Conservation (phyloP, 192 early-diverging fungal species). For the Linnemannia hyalina region DNA sequence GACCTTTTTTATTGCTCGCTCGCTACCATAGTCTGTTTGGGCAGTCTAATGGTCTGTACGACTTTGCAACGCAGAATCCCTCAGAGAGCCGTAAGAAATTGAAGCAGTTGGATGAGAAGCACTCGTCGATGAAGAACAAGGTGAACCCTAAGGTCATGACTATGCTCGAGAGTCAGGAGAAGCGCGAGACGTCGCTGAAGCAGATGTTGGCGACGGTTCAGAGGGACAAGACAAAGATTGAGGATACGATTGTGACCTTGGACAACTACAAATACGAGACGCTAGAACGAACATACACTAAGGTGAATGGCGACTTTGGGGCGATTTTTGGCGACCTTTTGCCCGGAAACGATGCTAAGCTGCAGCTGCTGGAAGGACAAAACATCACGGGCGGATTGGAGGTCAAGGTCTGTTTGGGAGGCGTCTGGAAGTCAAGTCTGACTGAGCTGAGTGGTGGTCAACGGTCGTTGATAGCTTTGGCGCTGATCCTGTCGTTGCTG, state of each 20-base stretch:
- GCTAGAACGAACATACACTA: slow-evolving; percentile 88
- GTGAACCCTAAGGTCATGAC: slow-evolving; percentile 97
- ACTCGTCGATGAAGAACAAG: slow-evolving; percentile 84
- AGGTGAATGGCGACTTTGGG: slow-evolving; percentile 97
- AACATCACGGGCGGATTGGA: slow-evolving; percentile 89
- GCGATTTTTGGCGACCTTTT: slow-evolving; percentile 95
- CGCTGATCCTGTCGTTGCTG: slow-evolving; percentile 94
- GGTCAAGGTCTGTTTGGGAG: slow-evolving; percentile 94
- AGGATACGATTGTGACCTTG: slow-evolving; percentile 89
- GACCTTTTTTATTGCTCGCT: not conserved
- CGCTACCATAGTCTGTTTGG: slow-evolving; percentile 79
- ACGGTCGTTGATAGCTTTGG: slow-evolving; percentile 94
- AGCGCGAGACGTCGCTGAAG: slow-evolving; percentile 86
- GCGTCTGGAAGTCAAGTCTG: slow-evolving; percentile 96
- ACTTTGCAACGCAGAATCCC: slow-evolving; percentile 85
- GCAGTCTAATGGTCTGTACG: slow-evolving; percentile 82
- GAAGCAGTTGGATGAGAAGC: slow-evolving; percentile 81
- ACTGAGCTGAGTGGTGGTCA: slow-evolving; percentile 98
- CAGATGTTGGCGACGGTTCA: slow-evolving; percentile 91
- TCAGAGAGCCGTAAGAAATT: slow-evolving; percentile 79
- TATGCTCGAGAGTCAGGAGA: slow-evolving; percentile 94
- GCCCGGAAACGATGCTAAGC: slow-evolving; percentile 90
- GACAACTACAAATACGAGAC: slow-evolving; percentile 94
- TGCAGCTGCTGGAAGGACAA: slow-evolving; percentile 88
- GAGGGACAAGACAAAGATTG: slow-evolving; percentile 95